phyloP scores from a whole-genome alignment of 2,329 filamentous ascomycete genomes.

The Neonectria punicea region DNA sequence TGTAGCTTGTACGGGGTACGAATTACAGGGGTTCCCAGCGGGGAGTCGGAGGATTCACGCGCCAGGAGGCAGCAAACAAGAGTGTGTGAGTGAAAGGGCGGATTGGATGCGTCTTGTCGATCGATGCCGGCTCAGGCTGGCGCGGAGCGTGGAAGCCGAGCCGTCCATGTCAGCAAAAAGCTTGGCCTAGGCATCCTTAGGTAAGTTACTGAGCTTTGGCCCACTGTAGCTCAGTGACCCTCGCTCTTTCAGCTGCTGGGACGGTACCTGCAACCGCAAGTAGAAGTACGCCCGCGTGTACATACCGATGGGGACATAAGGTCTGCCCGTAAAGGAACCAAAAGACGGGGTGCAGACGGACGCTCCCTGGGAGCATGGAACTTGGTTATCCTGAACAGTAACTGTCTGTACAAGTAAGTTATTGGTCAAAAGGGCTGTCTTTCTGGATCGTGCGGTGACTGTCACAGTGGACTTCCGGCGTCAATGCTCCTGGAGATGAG shows the following conservation, averaged over 20 bases:
- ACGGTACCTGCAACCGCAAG: background rate
- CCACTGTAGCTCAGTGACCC: background rate
- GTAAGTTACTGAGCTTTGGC: slow-evolving; percentile 24
- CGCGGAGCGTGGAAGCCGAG: slow-evolving; percentile 25
- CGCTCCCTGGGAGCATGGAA: too few relatives aligned
- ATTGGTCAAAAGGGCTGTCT: background rate
- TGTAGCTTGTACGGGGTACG: slow-evolving; percentile 5
- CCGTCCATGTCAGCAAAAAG: slow-evolving; percentile 21
- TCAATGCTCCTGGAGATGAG: slow-evolving; percentile 1
- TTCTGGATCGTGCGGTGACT: background rate
- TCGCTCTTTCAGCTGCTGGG: background rate
- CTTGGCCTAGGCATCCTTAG: background rate
- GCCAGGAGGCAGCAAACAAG: background rate
- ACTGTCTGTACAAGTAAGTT: too few relatives aligned
- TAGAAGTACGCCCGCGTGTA: background rate
- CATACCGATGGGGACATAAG: background rate
- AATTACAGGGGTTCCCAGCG: slow-evolving; percentile 21
- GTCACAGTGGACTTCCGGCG: background rate
- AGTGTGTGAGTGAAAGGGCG: background rate
- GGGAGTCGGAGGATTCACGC: slow-evolving; percentile 26
- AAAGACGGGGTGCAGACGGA: background rate
- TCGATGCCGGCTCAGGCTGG: slow-evolving; percentile 30
- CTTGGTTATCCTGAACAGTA: too few relatives aligned
- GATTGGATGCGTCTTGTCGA: slow-evolving; percentile 27
- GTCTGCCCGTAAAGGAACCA: background rate